Percentiles rank a stretch among this genome's conserved stretches.
phyloP scores from a whole-genome alignment of 2,329 filamentous ascomycete species.

The Plenodomus tracheiphilus region DNA sequence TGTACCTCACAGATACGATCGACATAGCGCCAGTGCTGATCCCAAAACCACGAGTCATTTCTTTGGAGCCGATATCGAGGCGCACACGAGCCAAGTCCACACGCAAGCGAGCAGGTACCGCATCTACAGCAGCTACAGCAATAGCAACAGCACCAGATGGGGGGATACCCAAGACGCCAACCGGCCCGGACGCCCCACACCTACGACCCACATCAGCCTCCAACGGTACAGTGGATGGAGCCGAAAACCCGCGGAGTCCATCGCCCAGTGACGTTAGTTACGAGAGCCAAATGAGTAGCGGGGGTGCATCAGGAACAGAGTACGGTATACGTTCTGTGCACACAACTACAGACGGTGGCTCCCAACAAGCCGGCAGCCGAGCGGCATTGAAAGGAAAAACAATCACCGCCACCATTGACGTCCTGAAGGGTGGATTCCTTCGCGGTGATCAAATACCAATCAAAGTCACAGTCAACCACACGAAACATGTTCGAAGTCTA shows the following conservation, averaged over 20 bases:
- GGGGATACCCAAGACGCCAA: slow-evolving; percentile 15
- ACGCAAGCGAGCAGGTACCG: slow-evolving; percentile 23
- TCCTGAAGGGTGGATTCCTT: slow-evolving; percentile 80
- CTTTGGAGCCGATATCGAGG: slow-evolving; percentile 82
- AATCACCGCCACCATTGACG: slow-evolving; percentile 83
- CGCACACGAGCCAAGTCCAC: slow-evolving; percentile 63
- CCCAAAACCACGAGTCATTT: slow-evolving; percentile 81
- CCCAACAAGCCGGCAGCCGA: slow-evolving; percentile 51
- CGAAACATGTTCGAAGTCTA: slow-evolving; percentile 85
- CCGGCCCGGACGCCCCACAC: slow-evolving; percentile 22
- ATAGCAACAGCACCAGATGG: slow-evolving; percentile 8
- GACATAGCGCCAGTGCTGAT: slow-evolving; percentile 77
- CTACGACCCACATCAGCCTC: slow-evolving; percentile 23
- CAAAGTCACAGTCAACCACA: slow-evolving; percentile 81
- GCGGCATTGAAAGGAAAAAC: slow-evolving; percentile 67
- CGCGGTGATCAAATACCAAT: slow-evolving; percentile 83
- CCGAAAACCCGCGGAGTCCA: slow-evolving; percentile 45
- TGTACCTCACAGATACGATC: slow-evolving; percentile 78
- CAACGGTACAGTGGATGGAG: slow-evolving; percentile 33
- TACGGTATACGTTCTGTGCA: slow-evolving; percentile 47
- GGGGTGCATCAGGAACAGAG: slow-evolving; percentile 50
- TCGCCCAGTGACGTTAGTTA: slow-evolving; percentile 54
- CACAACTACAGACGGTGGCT: slow-evolving; percentile 50
- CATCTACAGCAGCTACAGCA: slow-evolving; percentile 4
- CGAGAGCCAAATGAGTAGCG: slow-evolving; percentile 60